phyloP scores from a whole-genome alignment of 169 alveolate species.

The Babesia divergens region DNA sequence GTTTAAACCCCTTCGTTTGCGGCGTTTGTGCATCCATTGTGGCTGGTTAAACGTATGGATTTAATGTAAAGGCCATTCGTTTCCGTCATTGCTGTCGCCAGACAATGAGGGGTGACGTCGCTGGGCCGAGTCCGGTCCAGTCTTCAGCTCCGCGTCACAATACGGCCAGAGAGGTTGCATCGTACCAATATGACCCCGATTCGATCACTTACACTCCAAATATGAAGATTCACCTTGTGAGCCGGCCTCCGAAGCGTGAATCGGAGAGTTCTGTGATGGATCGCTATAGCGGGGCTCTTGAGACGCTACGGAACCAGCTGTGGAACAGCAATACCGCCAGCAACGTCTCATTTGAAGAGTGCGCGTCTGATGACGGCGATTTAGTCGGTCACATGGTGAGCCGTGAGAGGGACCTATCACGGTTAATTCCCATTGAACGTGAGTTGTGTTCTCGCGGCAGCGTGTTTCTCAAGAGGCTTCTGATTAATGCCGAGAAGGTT shows the following conservation, averaged over 20 bases:
- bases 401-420: conserved; percentile 8
- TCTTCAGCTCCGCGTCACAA: background rate
- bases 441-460: conserved; percentile 19
- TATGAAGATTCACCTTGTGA: background rate
- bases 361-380: background rate
- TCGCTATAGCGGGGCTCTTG: conserved; percentile 35
- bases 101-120: background rate
- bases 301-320: conserved; percentile 38
- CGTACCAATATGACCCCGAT: background rate
- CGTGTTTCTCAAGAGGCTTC: conserved; percentile 1
- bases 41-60: too few species aligned
- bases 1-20: too few species aligned
- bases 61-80: too few species aligned
- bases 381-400: background rate
- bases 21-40: too few species aligned
- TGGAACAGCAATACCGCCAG: background rate
- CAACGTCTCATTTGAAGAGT: conserved; percentile 23
- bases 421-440: conserved; percentile 9
- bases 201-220: background rate
- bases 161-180: background rate
- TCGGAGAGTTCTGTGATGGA: background rate
- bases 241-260: background rate
- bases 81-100: too few species aligned
- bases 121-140: background rate
- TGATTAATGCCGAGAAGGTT: background rate